These are phyloP conservation scores for Gleditsia sinensis DNA, from an alignment of 306 rosid genomes.

Conservation along the genomic window DNA sequence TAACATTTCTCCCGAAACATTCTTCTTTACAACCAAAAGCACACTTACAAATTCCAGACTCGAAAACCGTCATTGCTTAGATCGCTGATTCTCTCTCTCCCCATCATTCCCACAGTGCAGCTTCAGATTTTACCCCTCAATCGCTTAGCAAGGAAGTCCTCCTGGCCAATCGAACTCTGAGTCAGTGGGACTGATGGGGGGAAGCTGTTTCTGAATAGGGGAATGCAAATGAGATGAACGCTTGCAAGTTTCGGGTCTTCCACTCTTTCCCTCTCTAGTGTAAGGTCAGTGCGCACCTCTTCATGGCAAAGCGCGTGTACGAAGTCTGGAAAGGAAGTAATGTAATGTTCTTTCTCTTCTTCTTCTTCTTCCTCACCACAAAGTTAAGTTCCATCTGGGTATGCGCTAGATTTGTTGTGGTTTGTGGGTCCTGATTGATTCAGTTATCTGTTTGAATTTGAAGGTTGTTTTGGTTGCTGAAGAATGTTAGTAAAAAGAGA, in stretches of 20 bases:
- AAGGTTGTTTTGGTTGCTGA: slow-evolving; percentile 28
- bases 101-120: background rate
- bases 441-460: slow-evolving; percentile 22
- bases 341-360: slow-evolving; percentile 50
- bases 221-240: slow-evolving; percentile 49
- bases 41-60: slow-evolving; percentile 40
- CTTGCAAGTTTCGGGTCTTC: slow-evolving; percentile 46
- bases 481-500: slow-evolving; percentile 11
- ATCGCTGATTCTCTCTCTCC: slow-evolving; percentile 30
- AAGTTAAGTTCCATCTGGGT: slow-evolving; percentile 28
- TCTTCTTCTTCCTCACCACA: slow-evolving; percentile 3
- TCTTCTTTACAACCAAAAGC: background rate
- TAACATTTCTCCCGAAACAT: slow-evolving; percentile 24
- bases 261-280: slow-evolving; percentile 42
- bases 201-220: background rate
- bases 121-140: slow-evolving; percentile 6
- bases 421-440: slow-evolving; percentile 35
- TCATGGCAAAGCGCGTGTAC: slow-evolving; percentile 93
- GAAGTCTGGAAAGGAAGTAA: slow-evolving; percentile 95
- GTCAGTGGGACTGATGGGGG: slow-evolving; percentile 17
- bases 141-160: background rate
- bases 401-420: slow-evolving; percentile 32
- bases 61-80: slow-evolving; percentile 51
- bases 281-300: slow-evolving; percentile 9
- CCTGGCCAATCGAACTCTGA: slow-evolving; percentile 21